These are phyloP conservation scores for Tetracentron sinense DNA, from an alignment of 164 flowering plant genomes.

Conservation along the genomic window DNA sequence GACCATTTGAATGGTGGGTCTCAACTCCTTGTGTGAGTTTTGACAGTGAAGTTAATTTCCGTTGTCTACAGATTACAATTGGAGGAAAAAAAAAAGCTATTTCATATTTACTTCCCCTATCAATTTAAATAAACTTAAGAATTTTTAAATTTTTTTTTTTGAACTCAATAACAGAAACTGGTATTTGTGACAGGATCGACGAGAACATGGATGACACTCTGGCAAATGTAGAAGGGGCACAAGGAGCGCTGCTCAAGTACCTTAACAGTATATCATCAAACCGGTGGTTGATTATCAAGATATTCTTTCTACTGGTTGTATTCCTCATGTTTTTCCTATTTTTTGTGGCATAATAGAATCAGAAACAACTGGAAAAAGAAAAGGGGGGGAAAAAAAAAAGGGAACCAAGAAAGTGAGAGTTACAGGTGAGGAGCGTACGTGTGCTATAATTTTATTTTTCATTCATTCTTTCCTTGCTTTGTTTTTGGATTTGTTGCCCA, in stretches of 20 bases:
- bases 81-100: too few relatives aligned
- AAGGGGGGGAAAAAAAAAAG: too few relatives aligned
- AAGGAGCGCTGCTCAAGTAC: conserved; percentile 65
- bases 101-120: too few relatives aligned
- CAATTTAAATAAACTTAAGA: too few relatives aligned
- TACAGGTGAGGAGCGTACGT: neutral
- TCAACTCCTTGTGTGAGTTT: too few relatives aligned
- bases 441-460: too few relatives aligned
- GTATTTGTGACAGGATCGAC: conserved; percentile 60
- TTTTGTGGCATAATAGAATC: conserved; percentile 65
- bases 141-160: too few relatives aligned
- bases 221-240: conserved; percentile 92
- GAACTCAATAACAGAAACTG: neutral
- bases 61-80: too few relatives aligned
- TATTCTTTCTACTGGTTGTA: conserved; percentile 76
- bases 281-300: conserved; percentile 94
- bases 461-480: neutral
- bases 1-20: too few relatives aligned
- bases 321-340: conserved; percentile 87
- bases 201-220: conserved; percentile 94
- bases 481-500: too few relatives aligned
- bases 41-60: too few relatives aligned
- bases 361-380: neutral
- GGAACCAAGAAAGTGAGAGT: too few relatives aligned
- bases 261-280: conserved; percentile 86